These are phyloP conservation scores for Lecanicillium sp. DNA, from an alignment of 2,329 filamentous ascomycete genomes.

Conservation along the genomic window DNA sequence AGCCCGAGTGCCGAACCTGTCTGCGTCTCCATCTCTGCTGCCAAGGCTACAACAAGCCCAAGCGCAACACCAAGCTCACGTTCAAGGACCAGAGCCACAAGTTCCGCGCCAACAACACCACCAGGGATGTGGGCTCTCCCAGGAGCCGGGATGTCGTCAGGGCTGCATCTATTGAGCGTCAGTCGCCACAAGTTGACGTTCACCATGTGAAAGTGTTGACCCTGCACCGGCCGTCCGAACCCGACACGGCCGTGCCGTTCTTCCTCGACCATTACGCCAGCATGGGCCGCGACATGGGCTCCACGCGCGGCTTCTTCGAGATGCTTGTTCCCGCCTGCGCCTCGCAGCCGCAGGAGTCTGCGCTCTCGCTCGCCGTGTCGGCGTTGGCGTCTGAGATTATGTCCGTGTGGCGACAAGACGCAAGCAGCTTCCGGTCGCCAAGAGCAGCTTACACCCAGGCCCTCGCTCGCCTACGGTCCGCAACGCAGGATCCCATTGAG, in stretches of 20 bases:
- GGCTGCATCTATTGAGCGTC: no score
- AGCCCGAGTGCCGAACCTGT: conserved; percentile 14
- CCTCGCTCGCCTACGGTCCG: neutral
- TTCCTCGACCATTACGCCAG: conserved; percentile 5
- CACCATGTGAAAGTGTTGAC: neutral
- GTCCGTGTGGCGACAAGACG: conserved; percentile 1
- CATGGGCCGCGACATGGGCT: conserved; percentile 9
- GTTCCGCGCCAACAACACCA: neutral
- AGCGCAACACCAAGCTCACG: neutral
- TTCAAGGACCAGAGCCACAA: conserved; percentile 2
- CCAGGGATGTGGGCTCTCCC: no score
- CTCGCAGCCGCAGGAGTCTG: conserved; percentile 10
- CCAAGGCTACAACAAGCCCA: neutral
- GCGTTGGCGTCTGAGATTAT: neutral
- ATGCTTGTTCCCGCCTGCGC: conserved; percentile 9
- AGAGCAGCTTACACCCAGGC: neutral
- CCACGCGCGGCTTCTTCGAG: conserved; percentile 13
- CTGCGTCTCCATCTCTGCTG: conserved; percentile 6
- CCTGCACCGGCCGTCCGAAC: neutral
- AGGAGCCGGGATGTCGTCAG: no score
- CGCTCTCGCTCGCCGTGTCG: conserved; percentile 12
- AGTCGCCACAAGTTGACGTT: no score
- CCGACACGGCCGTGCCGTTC: conserved; percentile 7
- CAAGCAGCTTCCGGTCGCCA: neutral
- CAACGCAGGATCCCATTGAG: neutral